phyloP scores from a whole-genome alignment of 305 asterid species.

The Solanum hybrid region DNA sequence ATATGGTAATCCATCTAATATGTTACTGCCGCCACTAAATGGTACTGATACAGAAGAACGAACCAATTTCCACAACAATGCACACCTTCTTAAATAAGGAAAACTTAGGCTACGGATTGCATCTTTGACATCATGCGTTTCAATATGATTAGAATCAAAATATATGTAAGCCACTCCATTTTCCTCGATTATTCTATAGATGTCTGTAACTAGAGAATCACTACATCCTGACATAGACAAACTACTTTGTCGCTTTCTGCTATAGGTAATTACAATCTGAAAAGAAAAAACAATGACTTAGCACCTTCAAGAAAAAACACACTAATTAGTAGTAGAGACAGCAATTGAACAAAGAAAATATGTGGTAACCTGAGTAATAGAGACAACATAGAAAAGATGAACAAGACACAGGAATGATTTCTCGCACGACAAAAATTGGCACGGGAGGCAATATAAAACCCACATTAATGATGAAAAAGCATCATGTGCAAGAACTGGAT shows the following conservation, averaged over 20 bases:
- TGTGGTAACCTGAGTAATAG: conserved; percentile 58
- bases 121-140: conserved; percentile 42
- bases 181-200: conserved; percentile 38
- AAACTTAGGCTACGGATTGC: conserved; percentile 66
- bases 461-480: conserved; percentile 92
- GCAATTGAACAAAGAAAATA: background rate
- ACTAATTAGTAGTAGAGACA: background rate
- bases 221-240: conserved; percentile 26
- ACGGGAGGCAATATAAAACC: conserved; percentile 91
- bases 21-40: conserved; percentile 40
- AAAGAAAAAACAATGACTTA: conserved; percentile 3
- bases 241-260: conserved; percentile 23
- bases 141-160: conserved; percentile 45
- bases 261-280: conserved; percentile 54
- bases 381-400: conserved; percentile 63
- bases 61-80: conserved; percentile 80
- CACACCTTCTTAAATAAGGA: conserved; percentile 89
- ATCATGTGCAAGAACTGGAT: conserved; percentile 70
- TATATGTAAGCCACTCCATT: conserved; percentile 35
- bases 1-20: conserved; percentile 32
- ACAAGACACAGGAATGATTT: conserved; percentile 72
- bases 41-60: conserved; percentile 49
- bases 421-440: conserved; percentile 64
- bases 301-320: background rate
- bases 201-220: conserved; percentile 55